Conservation (phyloP, 2,329 filamentous ascomycete genomes). For the Claviceps cyperi region DNA sequence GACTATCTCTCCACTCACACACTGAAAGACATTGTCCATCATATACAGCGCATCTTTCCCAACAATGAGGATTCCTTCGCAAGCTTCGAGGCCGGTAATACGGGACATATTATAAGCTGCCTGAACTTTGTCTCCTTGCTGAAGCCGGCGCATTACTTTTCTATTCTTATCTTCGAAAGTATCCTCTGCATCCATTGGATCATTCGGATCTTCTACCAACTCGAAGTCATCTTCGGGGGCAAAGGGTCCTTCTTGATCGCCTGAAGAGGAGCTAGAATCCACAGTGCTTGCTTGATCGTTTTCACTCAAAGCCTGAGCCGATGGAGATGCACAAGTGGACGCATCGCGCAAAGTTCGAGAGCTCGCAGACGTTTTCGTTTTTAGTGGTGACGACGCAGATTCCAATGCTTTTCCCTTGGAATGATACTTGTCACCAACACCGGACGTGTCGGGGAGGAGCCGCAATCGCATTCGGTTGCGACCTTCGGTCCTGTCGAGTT, state of each 20-base stretch:
- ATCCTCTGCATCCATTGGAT: slow-evolving; percentile 57
- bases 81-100: slow-evolving; percentile 83
- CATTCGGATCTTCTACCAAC: slow-evolving; percentile 83
- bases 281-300: slow-evolving; percentile 8
- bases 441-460: slow-evolving; percentile 62
- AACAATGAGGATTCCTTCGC: slow-evolving; percentile 83
- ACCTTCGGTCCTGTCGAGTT: slow-evolving; percentile 88
- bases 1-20: slow-evolving; percentile 89
- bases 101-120: slow-evolving; percentile 91
- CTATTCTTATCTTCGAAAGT: slow-evolving; percentile 95
- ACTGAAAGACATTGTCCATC: slow-evolving; percentile 91
- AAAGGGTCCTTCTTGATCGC: slow-evolving; percentile 12
- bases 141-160: slow-evolving; percentile 88
- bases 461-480: slow-evolving; percentile 88
- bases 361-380: slow-evolving; percentile 16
- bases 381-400: slow-evolving; percentile 21
- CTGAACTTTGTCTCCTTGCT: slow-evolving; percentile 82
- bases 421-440: slow-evolving; percentile 59
- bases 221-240: slow-evolving; percentile 80
- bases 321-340: slow-evolving; percentile 7
- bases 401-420: slow-evolving; percentile 59
- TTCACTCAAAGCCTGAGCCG: slow-evolving; percentile 10
- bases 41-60: slow-evolving; percentile 88
- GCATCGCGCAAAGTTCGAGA: slow-evolving; percentile 10
- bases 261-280: slow-evolving; percentile 12